Evolutionary conservation across 2,329 filamentous ascomycete genomes (phyloP), one percentile per base, ranked within the genome.

Genomic region (Mycosphaerella arachidis): DNA sequence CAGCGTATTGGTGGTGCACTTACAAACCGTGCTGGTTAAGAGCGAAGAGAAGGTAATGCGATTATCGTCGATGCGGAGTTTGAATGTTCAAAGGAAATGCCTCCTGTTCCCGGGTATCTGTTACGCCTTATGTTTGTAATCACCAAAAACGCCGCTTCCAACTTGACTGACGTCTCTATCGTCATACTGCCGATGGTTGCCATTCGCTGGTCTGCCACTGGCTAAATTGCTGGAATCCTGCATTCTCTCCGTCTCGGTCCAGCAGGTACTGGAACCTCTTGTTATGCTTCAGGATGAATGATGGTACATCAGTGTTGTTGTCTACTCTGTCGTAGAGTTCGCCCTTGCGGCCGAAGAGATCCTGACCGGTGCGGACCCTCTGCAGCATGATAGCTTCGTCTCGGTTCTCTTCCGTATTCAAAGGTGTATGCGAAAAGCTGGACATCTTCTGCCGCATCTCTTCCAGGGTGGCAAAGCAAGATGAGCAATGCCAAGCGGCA

Each of bases 401-500:
- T 53, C 78, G 76, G 62, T 78, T 85, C 59, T 74, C 68, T 9
- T 78, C 74, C 18, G 75, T 75, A 63, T 86, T 85, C 74, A 81
- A 79, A 71, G 75, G 79, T 8, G 71, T 72, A 67, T 86, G 84
- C 18, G 81, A 84, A 70, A 85, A 85, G 58, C 78, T 80, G 9
- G 76, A 74, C 74, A 86, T 78, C 71, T 86, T 86, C 63, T 77
- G 79, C 50, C 82, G 72, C 65, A 86, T 75, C 68, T 85, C 80
- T 4, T 75, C 76, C 16, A 87, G 72, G 0, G 82, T 86, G 18
- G 77, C 73, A 68, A 86, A 86, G 73, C 85, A 87, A 57, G 77
- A 82, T 54, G 81, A 84, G 75, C 84, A 87, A 70, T 87, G 84
- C 85, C 85, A 87, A 0, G 75, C 80, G 0, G 82, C 81, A 65